phyloP scores from a whole-genome alignment of 176 grass and related monocot genomes.

The Pharus latifolius region DNA sequence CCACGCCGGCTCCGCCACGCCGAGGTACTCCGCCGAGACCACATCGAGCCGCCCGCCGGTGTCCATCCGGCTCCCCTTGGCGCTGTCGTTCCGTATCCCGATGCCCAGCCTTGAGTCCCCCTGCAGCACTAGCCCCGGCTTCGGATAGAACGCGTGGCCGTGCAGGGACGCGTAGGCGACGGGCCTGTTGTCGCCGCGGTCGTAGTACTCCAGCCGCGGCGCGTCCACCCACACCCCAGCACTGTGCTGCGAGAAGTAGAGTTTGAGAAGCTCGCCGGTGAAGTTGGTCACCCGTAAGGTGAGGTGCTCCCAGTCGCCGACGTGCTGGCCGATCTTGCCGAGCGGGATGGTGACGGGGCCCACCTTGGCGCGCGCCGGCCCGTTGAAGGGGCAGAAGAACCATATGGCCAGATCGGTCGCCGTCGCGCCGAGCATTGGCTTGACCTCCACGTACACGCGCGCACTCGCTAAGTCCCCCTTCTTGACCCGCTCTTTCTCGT shows the following conservation, averaged over 20 bases:
- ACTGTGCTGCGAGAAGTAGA: constrained; percentile 71
- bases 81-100: constrained; percentile 79
- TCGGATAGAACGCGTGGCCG: constrained; percentile 71
- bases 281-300: constrained; percentile 89
- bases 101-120: constrained; percentile 42
- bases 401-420: constrained; percentile 63
- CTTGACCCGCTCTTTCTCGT: constrained; percentile 32
- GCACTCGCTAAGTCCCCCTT: constrained; percentile 51
- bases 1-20: constrained; percentile 47
- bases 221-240: constrained; percentile 57
- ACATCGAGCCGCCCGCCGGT: constrained; percentile 39
- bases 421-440: constrained; percentile 79
- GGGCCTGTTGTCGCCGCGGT: constrained; percentile 15
- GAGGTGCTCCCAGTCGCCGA: constrained; percentile 93
- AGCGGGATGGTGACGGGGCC: constrained; percentile 30
- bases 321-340: constrained; percentile 69
- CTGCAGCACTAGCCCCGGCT: constrained; percentile 54
- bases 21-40: constrained; percentile 64
- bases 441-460: constrained; percentile 62
- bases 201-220: constrained; percentile 51
- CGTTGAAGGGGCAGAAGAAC: constrained; percentile 90
- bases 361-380: constrained; percentile 62
- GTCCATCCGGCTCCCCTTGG: constrained; percentile 49
- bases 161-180: constrained; percentile 57
- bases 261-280: constrained; percentile 40